These are phyloP conservation scores for Pyricularia sp. DNA, from an alignment of 2,329 filamentous ascomycete genomes.

Conservation along the genomic window DNA sequence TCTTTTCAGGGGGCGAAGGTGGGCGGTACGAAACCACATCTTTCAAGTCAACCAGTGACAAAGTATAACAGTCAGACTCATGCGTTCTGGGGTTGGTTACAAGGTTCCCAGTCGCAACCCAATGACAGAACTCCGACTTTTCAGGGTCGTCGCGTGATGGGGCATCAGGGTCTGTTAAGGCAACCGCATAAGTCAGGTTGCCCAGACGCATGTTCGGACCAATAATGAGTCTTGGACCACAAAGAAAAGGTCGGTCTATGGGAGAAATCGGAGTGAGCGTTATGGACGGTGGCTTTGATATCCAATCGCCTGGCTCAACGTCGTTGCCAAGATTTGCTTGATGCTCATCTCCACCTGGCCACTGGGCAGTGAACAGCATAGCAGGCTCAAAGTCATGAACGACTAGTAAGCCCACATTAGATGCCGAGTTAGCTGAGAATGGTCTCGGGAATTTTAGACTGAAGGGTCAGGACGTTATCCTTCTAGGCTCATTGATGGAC, in stretches of 20 bases:
- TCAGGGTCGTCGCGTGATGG: constrained; percentile 30
- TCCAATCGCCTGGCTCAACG: constrained; percentile 19
- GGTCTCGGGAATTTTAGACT: not conserved
- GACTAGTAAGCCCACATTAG: constrained; percentile 26
- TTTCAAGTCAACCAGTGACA: constrained; percentile 12
- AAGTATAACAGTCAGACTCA: not conserved
- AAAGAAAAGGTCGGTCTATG: not conserved
- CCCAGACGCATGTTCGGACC: not conserved
- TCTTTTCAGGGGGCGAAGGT: constrained; percentile 29
- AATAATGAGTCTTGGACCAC: not conserved
- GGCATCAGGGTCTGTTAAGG: constrained; percentile 33
- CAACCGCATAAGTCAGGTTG: constrained; percentile 19
- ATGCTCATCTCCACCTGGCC: constrained; percentile 23
- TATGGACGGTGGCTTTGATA: constrained; percentile 24
- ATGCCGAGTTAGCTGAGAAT: not conserved
- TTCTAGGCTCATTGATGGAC: not conserved
- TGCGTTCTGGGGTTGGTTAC: constrained; percentile 12
- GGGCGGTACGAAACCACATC: constrained; percentile 31
- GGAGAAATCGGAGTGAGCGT: constrained; percentile 15
- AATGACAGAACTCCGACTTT: constrained; percentile 37
- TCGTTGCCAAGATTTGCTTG: constrained; percentile 43
- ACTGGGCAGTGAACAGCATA: constrained; percentile 39
- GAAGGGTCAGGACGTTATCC: too few relatives aligned
- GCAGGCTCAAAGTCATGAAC: constrained; percentile 49
- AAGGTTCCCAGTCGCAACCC: constrained; percentile 24